phyloP scores from a whole-genome alignment of 2,329 filamentous ascomycete species.

The Hymenoscyphus repandus region DNA sequence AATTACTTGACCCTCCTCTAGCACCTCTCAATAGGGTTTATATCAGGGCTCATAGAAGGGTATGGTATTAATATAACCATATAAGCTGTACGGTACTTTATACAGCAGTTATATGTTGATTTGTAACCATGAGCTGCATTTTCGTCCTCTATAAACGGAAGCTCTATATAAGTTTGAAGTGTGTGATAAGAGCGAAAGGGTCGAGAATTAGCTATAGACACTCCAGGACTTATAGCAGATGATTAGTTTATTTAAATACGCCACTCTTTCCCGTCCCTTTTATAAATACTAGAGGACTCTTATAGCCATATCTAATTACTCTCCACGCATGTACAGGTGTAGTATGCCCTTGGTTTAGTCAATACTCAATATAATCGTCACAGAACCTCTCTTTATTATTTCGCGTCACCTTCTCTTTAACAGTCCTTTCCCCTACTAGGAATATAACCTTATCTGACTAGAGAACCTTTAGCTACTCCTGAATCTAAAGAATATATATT shows the following conservation, averaged over 20 bases:
- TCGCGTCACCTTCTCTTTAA: no score
- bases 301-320: background rate
- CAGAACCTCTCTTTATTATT: background rate
- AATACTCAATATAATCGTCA: background rate
- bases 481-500: no score
- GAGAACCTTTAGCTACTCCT: background rate
- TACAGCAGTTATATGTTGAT: no score
- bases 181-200: background rate
- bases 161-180: background rate
- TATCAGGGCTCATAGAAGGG: no score
- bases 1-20: no score
- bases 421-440: no score
- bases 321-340: background rate
- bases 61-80: no score
- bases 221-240: background rate
- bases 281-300: background rate
- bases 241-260: background rate
- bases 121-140: no score
- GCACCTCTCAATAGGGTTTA: no score
- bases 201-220: no score
- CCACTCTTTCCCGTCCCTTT: background rate
- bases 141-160: no score
- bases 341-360: background rate
- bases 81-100: no score
- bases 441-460: background rate